These are phyloP conservation scores for Botrytis cinerea DNA, from an alignment of 2,329 filamentous ascomycete genomes.

Conservation along the genomic window DNA sequence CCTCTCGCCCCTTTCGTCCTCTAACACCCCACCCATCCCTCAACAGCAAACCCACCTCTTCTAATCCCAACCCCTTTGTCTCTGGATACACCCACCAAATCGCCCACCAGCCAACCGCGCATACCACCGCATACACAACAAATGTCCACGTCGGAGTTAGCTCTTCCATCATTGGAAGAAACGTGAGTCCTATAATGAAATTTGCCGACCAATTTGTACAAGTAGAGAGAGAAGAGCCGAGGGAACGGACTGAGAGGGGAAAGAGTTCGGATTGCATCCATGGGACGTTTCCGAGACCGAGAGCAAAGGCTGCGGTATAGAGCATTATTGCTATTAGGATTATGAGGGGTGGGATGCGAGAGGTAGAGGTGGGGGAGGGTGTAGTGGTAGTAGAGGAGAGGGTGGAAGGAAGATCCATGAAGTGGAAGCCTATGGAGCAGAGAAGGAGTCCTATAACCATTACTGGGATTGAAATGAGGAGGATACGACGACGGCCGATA, in stretches of 20 bases:
- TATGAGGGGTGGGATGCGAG: conserved; percentile 49
- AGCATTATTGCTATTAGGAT: conserved; percentile 76
- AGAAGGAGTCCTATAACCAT: conserved; percentile 75
- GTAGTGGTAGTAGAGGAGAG: conserved; percentile 15
- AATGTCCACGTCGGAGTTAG: conserved; percentile 78
- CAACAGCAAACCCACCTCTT: conserved; percentile 74
- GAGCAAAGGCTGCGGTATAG: conserved; percentile 83
- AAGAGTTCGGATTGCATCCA: conserved; percentile 98
- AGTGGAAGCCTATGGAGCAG: conserved; percentile 72
- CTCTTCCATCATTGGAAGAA: conserved; percentile 81
- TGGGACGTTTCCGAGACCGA: conserved; percentile 87
- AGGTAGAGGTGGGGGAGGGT: conserved; percentile 29
- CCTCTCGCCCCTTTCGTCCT: conserved; percentile 47
- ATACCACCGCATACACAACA: conserved; percentile 73
- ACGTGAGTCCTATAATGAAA: conserved; percentile 81
- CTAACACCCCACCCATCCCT: conserved; percentile 72
- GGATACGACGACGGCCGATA: conserved; percentile 75
- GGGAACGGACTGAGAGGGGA: conserved; percentile 69
- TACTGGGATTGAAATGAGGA: conserved; percentile 80
- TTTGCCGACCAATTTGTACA: conserved; percentile 88
- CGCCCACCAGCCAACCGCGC: conserved; percentile 64
- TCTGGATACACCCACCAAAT: conserved; percentile 82
- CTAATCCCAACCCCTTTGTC: conserved; percentile 77
- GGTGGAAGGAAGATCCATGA: conserved; percentile 46
- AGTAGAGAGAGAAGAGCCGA: conserved; percentile 73